Conservation (phyloP, 2,329 filamentous ascomycete genomes). For the Endocalyx cinctus region DNA sequence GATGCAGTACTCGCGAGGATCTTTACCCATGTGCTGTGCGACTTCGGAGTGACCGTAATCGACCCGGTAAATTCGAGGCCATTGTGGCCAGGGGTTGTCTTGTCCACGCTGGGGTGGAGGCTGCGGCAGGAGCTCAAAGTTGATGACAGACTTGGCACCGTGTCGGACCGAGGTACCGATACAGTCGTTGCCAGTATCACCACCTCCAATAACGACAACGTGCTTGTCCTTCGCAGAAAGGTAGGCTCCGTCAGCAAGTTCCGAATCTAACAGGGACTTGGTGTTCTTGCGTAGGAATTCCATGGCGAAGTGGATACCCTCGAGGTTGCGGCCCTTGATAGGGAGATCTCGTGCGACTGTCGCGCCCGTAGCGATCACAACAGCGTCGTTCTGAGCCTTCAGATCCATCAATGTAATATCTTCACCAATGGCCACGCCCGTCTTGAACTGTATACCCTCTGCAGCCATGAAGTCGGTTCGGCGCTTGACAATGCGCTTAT, state of each 20-base stretch:
- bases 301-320: slow-evolving; percentile 95
- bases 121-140: slow-evolving; percentile 93
- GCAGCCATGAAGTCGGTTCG: slow-evolving; percentile 91
- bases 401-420: slow-evolving; percentile 68
- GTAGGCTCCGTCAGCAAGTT: slow-evolving; percentile 77
- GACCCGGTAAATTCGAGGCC: slow-evolving; percentile 96
- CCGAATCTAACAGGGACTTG: slow-evolving; percentile 91
- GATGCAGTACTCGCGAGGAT: slow-evolving; percentile 95
- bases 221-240: slow-evolving; percentile 95
- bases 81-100: slow-evolving; percentile 98
- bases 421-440: slow-evolving; percentile 72
- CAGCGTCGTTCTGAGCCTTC: slow-evolving; percentile 70
- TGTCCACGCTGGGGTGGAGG: slow-evolving; percentile 83
- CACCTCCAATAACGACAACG: slow-evolving; percentile 93
- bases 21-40: slow-evolving; percentile 91
- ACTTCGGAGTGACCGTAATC: slow-evolving; percentile 97
- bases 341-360: slow-evolving; percentile 91
- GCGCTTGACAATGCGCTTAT: slow-evolving; percentile 94
- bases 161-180: slow-evolving; percentile 95
- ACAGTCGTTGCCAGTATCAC: slow-evolving; percentile 96
- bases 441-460: slow-evolving; percentile 81
- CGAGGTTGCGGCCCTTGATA: slow-evolving; percentile 80
- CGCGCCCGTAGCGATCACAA: slow-evolving; percentile 86
- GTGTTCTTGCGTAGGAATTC: slow-evolving; percentile 97
- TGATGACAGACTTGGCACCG: slow-evolving; percentile 90